These are phyloP conservation scores for Schrenkiella parvula DNA, from an alignment of 345 rosid genomes.

Conservation along the genomic window DNA sequence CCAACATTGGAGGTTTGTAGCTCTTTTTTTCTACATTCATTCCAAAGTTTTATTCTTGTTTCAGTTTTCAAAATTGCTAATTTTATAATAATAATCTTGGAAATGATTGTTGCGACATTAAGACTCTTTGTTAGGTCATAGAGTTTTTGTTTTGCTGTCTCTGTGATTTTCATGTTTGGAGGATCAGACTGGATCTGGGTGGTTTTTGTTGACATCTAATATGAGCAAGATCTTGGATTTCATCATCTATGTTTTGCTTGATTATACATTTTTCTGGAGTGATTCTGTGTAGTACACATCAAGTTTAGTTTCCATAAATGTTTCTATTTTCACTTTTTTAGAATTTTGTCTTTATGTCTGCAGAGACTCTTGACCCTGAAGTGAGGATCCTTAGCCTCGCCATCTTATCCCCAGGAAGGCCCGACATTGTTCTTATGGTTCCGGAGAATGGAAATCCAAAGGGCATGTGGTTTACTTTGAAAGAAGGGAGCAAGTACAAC, in stretches of 20 bases:
- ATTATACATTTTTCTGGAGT: neutral
- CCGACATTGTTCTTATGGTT: conserved; percentile 56
- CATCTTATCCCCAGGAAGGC: conserved; percentile 56
- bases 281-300: neutral
- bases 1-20: conserved; percentile 61
- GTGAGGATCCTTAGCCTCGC: conserved; percentile 61
- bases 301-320: neutral
- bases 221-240: neutral
- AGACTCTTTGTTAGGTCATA: neutral
- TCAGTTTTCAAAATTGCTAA: neutral
- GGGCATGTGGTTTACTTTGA: conserved; percentile 70
- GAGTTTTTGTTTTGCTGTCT: neutral
- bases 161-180: neutral
- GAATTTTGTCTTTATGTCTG: neutral
- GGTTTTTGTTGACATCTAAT: neutral
- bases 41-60: neutral
- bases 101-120: neutral
- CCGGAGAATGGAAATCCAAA: conserved; percentile 56
- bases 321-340: neutral
- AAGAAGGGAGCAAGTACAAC: conserved; percentile 66
- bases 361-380: conserved; percentile 82
- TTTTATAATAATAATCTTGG: neutral
- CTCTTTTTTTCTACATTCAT: neutral
- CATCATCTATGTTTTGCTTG: neutral
- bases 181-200: conserved; percentile 2